Evolutionary conservation across 495 filamentous ascomycete species (phyloP).

Genomic region (Aspergillus nidulans): DNA sequence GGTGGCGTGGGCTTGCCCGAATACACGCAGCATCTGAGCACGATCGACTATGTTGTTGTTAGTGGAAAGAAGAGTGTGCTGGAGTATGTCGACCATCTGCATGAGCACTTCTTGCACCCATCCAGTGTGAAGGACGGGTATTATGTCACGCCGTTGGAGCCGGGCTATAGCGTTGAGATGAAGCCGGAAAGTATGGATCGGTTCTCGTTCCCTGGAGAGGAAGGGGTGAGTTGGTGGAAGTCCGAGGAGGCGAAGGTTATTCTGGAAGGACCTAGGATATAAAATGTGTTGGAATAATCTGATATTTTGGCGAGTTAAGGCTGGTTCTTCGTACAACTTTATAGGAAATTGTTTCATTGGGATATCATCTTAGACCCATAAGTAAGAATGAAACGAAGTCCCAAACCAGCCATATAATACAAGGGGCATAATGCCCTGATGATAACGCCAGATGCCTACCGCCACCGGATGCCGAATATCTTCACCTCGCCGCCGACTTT

Average conservation of each 20-base stretch:
- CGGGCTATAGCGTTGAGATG: slow-evolving; percentile 93
- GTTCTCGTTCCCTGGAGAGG: slow-evolving; percentile 69
- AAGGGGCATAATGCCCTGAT: background rate
- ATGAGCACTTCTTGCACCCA: slow-evolving; percentile 89
- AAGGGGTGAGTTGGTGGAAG: slow-evolving; percentile 79
- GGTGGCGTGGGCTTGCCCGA: slow-evolving; percentile 90
- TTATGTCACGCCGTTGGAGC: slow-evolving; percentile 76
- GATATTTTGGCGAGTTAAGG: background rate
- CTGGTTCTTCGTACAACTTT: background rate
- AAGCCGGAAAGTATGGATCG: slow-evolving; percentile 78
- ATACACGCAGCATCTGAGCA: slow-evolving; percentile 90
- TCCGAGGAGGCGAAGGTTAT: slow-evolving; percentile 64
- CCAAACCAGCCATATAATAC: slow-evolving; percentile 2
- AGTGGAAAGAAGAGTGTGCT: slow-evolving; percentile 74
- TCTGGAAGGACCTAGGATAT: slow-evolving; percentile 48
- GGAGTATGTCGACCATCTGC: slow-evolving; percentile 90
- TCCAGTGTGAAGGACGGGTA: slow-evolving; percentile 76
- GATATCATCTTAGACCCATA: background rate
- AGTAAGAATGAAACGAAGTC: background rate
- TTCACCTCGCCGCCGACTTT: slow-evolving; percentile 40
- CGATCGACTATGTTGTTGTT: slow-evolving; percentile 90
- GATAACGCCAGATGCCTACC: slow-evolving; percentile 17
- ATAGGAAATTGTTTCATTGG: background rate
- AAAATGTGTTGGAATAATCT: slow-evolving; percentile 18
- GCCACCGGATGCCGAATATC: slow-evolving; percentile 51